Conservation (phyloP, 768 basidiomycete species). For the Tubosaeta sp. region DNA sequence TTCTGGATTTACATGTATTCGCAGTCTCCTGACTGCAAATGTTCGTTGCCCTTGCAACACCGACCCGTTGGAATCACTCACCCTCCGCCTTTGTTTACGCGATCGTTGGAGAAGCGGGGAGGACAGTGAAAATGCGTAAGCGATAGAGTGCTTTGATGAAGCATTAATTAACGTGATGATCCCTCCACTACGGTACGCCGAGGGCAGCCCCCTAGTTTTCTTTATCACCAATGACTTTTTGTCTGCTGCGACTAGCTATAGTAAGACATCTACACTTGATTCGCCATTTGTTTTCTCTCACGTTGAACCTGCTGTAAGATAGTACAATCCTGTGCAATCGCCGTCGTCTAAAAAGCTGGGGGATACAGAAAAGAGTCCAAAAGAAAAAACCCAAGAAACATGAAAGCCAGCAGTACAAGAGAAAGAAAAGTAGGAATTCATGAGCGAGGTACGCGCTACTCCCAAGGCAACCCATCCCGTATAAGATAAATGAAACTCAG, state of each 20-base stretch:
- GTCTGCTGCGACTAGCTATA: slow-evolving; percentile 87
- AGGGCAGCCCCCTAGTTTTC: slow-evolving; percentile 75
- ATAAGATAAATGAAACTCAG: background rate
- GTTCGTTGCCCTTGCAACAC: slow-evolving; percentile 67
- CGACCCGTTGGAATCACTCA: slow-evolving; percentile 76
- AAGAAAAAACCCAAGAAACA: no score
- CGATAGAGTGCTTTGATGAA: slow-evolving; percentile 89
- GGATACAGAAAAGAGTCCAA: no score
- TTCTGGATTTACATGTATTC: background rate
- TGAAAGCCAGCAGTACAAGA: no score
- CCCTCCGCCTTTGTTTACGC: slow-evolving; percentile 67
- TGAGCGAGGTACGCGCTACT: no score
- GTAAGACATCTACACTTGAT: slow-evolving; percentile 84
- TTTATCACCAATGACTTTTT: slow-evolving; percentile 92
- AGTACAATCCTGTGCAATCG: no score
- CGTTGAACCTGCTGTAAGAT: slow-evolving; percentile 94
- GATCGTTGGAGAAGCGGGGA: slow-evolving; percentile 99
- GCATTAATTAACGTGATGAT: slow-evolving; percentile 67
- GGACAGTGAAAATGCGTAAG: slow-evolving; percentile 71
- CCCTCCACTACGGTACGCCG: slow-evolving; percentile 98
- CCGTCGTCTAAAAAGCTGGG: no score
- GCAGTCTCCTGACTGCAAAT: slow-evolving; percentile 85
- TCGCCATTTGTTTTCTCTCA: slow-evolving; percentile 91
- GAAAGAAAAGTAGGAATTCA: no score
- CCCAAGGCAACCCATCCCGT: no score